Conservation (phyloP, 257 asterid genomes). For the Lycium barbarum region DNA sequence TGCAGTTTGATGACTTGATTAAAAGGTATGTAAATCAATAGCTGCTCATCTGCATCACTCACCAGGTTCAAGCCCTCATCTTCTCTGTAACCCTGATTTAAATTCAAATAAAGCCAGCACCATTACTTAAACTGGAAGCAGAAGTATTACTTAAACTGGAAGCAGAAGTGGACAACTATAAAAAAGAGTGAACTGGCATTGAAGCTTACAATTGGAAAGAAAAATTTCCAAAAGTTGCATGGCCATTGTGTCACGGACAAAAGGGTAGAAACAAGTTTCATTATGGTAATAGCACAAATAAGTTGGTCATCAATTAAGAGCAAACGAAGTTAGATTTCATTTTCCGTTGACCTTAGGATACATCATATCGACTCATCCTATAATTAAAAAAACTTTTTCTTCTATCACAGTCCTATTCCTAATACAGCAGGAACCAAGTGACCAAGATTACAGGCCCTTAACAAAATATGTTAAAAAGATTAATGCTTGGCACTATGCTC, state of each 20-base stretch:
- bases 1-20: slow-evolving; percentile 86
- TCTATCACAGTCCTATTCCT: not conserved
- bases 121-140: slow-evolving; percentile 14
- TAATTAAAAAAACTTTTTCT: not conserved
- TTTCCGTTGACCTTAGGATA: not conserved
- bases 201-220: not conserved
- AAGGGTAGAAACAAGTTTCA: not conserved
- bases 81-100: slow-evolving; percentile 90
- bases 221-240: not conserved
- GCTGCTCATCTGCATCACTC: slow-evolving; percentile 98
- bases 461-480: slow-evolving; percentile 12
- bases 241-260: not conserved
- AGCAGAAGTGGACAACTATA: not conserved
- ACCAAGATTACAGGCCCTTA: not conserved
- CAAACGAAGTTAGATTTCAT: slow-evolving; percentile 2
- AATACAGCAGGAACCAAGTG: not conserved
- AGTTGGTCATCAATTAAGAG: slow-evolving; percentile 15
- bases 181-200: slow-evolving; percentile 9
- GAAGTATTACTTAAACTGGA: not conserved
- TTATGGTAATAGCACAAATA: not conserved
- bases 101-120: not conserved
- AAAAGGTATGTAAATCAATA: slow-evolving; percentile 85
- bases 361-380: not conserved
- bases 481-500: not conserved
- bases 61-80: slow-evolving; percentile 86